Conservation (phyloP, 805 yeast genomes). For the Komagataella populi region DNA sequence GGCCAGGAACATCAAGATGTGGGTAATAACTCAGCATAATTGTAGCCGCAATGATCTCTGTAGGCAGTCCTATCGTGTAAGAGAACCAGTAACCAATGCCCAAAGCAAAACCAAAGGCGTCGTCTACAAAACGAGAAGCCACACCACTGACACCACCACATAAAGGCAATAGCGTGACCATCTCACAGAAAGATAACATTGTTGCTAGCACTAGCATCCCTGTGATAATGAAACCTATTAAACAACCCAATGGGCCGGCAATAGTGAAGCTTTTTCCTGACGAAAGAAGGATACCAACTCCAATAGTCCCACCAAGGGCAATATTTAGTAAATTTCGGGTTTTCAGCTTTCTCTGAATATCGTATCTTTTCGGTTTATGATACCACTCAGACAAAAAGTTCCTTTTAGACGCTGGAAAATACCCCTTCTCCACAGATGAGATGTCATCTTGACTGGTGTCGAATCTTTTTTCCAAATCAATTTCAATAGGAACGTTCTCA, state of each 20-base stretch:
- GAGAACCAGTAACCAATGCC: conserved; percentile 69
- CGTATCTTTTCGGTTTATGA: conserved; percentile 1
- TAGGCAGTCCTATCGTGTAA: conserved; percentile 59
- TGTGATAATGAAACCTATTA: conserved; percentile 50
- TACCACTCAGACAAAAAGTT: background rate
- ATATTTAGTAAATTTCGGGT: conserved; percentile 66
- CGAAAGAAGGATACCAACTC: conserved; percentile 60
- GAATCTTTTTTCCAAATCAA: conserved; percentile 1
- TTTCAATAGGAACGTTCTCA: conserved; percentile 6
- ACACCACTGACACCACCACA: conserved; percentile 70
- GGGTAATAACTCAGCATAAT: conserved; percentile 63
- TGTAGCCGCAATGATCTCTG: conserved; percentile 71
- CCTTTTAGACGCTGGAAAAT: conserved; percentile 1
- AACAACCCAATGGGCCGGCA: conserved; percentile 68
- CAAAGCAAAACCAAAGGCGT: conserved; percentile 61
- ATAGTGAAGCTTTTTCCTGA: conserved; percentile 62
- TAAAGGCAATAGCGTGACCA: conserved; percentile 69
- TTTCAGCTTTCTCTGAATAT: conserved; percentile 42
- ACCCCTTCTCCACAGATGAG: background rate
- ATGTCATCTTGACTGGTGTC: conserved; percentile 4
- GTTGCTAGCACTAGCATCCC: conserved; percentile 58
- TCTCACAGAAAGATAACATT: conserved; percentile 66
- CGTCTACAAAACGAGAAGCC: conserved; percentile 63
- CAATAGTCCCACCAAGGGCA: conserved; percentile 67
- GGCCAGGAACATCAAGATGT: conserved; percentile 32